Base-by-base conservation (phyloP, 1,139 yeast species). In the Meyerozyma sp. region DNA sequence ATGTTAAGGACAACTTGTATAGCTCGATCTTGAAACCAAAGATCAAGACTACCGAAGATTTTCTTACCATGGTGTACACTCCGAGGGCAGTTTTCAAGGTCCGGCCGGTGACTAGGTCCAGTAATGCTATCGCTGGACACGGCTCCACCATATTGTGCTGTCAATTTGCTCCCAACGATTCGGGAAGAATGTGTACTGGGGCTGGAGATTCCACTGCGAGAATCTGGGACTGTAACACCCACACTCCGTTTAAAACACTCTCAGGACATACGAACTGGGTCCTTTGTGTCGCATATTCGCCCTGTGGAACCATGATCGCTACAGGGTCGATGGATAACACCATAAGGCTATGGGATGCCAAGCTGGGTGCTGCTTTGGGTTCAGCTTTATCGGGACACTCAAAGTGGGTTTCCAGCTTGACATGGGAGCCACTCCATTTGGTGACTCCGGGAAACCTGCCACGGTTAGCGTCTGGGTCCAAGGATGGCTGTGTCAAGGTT, bases 121-220 rank as follows among this genome's bases (percentile, higher is more conserved):
- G 91, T 11, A 90, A 95, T 9, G 91, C 97, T 1, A 91, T 93
- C 45, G 81, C 96, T 1, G 98, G 98, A 5, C 99, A 93, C 59
- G 96, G 96, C 1, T 80, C 96, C 4, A 91, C 98, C 0, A 89
- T 93, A 48, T 71, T 93, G 52, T 88, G 96, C 47, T 85, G 94
- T 40, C 93, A 87, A 52, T 93, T 94, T 73, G 95, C 98, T 1
- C 98, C 98, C 29, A 78, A 86, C 57, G 84, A 93, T 35, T 81
- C 94, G 11, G 77, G 93, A 5, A 72, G 91, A 52, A 82, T 93
- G 84, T 94, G 89, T 40, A 85, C 97, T 0, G 99, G 98, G 39
- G 90, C 97, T 8, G 99, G 99, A 39, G 99, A 93, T 62, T 81
- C 86, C 37, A 91, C 98, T n/a, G 98, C 98, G 4, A 75, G 98